phyloP scores from a whole-genome alignment of 805 yeast species.

The Zygosaccharomyces bailii region DNA sequence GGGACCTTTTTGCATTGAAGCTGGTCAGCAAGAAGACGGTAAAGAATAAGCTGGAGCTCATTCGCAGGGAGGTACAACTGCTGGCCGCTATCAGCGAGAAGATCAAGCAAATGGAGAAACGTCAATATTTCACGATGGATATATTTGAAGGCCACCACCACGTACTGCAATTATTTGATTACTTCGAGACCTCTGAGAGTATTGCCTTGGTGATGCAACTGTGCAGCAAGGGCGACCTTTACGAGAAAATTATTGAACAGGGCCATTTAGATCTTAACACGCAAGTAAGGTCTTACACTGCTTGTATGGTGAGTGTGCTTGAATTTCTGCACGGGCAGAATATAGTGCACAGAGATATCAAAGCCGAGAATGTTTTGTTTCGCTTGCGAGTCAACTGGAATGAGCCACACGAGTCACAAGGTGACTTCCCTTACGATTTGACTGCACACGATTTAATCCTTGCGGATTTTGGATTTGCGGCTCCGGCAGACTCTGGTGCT shows the following conservation, averaged over 20 bases:
- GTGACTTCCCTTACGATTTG: conserved; percentile 38
- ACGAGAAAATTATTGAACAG: conserved; percentile 50
- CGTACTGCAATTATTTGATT: conserved; percentile 60
- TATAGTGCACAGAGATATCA: conserved; percentile 67
- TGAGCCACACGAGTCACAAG: conserved; percentile 36
- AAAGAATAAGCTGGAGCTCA: conserved; percentile 34
- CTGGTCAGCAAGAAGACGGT: conserved; percentile 31
- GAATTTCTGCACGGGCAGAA: conserved; percentile 55
- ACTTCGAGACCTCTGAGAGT: conserved; percentile 61
- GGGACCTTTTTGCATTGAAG: conserved; percentile 48
- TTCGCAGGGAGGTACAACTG: conserved; percentile 60
- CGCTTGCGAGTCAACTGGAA: conserved; percentile 27
- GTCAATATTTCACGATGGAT: conserved; percentile 28
- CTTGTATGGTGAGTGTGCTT: conserved; percentile 52
- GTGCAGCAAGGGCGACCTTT: conserved; percentile 66
- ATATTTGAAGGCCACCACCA: conserved; percentile 41
- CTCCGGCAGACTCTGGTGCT: conserved; percentile 32
- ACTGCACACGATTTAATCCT: conserved; percentile 35
- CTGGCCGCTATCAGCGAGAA: conserved; percentile 34
- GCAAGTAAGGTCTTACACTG: conserved; percentile 49
- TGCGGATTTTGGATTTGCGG: conserved; percentile 58
- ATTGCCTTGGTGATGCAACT: conserved; percentile 60
- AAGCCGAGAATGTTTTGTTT: conserved; percentile 68
- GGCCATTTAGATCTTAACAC: conserved; percentile 44
- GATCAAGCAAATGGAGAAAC: conserved; percentile 34